Base-by-base conservation (phyloP, 345 rosid species). In the Corchorus olitorius region DNA sequence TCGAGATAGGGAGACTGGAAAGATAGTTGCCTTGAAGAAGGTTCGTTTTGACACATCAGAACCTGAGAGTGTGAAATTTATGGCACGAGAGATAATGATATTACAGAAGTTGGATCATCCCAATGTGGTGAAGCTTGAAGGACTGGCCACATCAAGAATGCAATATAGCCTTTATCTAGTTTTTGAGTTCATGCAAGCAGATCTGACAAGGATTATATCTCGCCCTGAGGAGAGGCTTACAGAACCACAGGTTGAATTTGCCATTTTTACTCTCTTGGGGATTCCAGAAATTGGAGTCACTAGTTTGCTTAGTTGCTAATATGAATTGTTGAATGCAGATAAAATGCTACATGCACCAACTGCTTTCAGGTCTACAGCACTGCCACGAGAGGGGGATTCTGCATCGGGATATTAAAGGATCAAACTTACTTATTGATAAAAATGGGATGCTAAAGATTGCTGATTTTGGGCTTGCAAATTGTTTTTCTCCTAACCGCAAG, bases 21-120 rank as follows among this genome's bases (percentile, higher is more conserved):
- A 87, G 83, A 84, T 93, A 45, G 95, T 92, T 73, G 97, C 94
- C 58, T 70, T 89, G 75, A 93, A 93, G 88, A 93, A 91, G 93
- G 92, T 93, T 11, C 85, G 87, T 5, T 90, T 91, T 33, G 90
- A 89, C 75, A 84, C 88, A 65, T 80, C 90, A 11, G 92, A 91
- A 79, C 90, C 95, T n/a, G 91, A 89, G 84, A 89, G 93, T 77
- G 84, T 92, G 60, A 88, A 86, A 78, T 92, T 92, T 76, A 91
- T 89, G 94, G 94, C 94, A 0, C 72, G 91, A 61, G 92, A 91
- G 84, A 89, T 91, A 22, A 81, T 85, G 85, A 85, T 86, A 69
- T 76, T 91, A 17, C 86, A 83, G 83, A 88, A 85, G 83, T 68
- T 91, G 83, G 91, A 91, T 76, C 94, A 91, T 77, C 94, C 91